Evolutionary conservation across 2,329 filamentous ascomycete genomes (phyloP).

Genomic region (Xylariomycetidae sp.): DNA sequence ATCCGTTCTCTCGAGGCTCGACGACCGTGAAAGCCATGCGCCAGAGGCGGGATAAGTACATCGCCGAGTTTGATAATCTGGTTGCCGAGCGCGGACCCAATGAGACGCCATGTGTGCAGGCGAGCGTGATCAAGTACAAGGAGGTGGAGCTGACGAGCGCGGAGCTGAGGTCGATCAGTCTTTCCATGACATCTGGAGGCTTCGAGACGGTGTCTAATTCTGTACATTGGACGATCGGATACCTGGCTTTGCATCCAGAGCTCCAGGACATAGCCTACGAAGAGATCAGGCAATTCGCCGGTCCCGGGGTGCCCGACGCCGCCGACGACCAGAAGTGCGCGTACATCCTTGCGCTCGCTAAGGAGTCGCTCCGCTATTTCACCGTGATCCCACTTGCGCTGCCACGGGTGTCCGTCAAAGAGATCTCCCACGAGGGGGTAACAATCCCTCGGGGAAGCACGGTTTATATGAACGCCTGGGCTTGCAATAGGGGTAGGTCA

Average conservation of each 20-base stretch:
- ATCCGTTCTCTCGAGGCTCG: slow-evolving; percentile 26
- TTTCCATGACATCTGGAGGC: slow-evolving; percentile 78
- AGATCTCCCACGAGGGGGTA: slow-evolving; percentile 63
- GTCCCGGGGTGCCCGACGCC: slow-evolving; percentile 52
- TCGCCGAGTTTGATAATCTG: slow-evolving; percentile 61
- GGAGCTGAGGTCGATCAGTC: slow-evolving; percentile 74
- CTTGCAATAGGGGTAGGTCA: slow-evolving; percentile 22
- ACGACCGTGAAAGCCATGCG: slow-evolving; percentile 61
- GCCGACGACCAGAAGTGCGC: slow-evolving; percentile 74
- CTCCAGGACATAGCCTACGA: slow-evolving; percentile 66
- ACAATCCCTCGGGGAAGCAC: slow-evolving; percentile 70
- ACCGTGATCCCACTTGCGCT: slow-evolving; percentile 76
- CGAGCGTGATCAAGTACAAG: slow-evolving; percentile 31
- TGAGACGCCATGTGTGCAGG: slow-evolving; percentile 37
- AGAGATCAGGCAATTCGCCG: slow-evolving; percentile 48
- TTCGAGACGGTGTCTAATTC: slow-evolving; percentile 79
- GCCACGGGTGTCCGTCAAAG: slow-evolving; percentile 66
- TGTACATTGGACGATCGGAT: slow-evolving; percentile 74
- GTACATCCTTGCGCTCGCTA: slow-evolving; percentile 73
- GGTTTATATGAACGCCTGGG: slow-evolving; percentile 62
- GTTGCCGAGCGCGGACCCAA: slow-evolving; percentile 35
- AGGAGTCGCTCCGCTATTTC: slow-evolving; percentile 75
- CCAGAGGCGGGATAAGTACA: slow-evolving; percentile 62
- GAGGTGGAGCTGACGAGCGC: slow-evolving; percentile 43
- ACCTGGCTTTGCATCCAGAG: slow-evolving; percentile 61